Base-by-base conservation (phyloP, 2,329 filamentous ascomycete genomes). In the Pyrenophora graminea region DNA sequence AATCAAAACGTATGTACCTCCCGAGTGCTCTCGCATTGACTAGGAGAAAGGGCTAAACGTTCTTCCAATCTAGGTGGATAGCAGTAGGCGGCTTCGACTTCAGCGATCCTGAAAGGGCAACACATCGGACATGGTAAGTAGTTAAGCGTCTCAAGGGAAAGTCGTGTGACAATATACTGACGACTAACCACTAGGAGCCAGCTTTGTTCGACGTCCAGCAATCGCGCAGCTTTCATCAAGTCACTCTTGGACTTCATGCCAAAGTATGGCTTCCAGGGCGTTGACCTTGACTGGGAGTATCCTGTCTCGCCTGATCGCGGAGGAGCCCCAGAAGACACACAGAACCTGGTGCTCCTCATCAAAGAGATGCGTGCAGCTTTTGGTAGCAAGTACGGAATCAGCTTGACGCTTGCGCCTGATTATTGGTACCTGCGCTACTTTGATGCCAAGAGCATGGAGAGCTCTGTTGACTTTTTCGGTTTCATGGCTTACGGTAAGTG, bases 221-320 rank as follows among this genome's bases (percentile, higher is more conserved):
- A 51, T n/a, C 15, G 34, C 3, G 34, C 32, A 12, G 36, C 34
- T 9, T 45, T 45, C 18, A 45, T 77, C 5, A 65, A 64, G 1
- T 62, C 78, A 0, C 43, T 73, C 0, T 48, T 47, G 0, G 76
- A 76, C 46, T 72, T 81, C 67, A 45, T 76, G 58, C 53, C 59
- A 1, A 69, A 61, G 3, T 77, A 78, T 46, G 71, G 68, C n/a
- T 79, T 81, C 43, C 73, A 79, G 15, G 64, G 66, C 1, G 67
- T 76, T 1, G 77, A 80, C 47, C 49, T 80, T 13, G 77, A 80
- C 54, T 81, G 76, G 78, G 76, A 45, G 12, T 45, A 45, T 27
- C 43, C 43, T 21, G 43, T 33, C n/a, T 34, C 31, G 10, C 17
- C 25, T 15, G 74, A 79, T 17, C 63, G 76, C 1, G 57, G 58